A percentile compares a stretch with the other conserved stretches of the same genome.
Conservation (phyloP, 495 filamentous ascomycete species). For the Penicillium lividum region DNA sequence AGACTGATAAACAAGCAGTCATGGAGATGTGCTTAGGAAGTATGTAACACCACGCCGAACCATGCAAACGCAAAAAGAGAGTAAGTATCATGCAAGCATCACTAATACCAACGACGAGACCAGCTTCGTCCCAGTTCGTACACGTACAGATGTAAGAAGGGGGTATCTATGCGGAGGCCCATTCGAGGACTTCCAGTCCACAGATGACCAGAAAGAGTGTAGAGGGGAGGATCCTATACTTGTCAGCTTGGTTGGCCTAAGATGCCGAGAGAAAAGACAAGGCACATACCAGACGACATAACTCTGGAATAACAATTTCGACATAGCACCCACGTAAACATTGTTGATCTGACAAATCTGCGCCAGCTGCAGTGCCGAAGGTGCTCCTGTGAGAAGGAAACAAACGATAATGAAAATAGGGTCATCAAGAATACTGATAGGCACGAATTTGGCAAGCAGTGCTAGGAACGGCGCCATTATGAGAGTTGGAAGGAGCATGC, state of each 20-base stretch:
- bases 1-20: neutral
- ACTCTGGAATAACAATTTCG: slow-evolving; percentile 90
- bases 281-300: slow-evolving; percentile 86
- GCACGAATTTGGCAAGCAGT: slow-evolving; percentile 86
- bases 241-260: slow-evolving; percentile 25
- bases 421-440: slow-evolving; percentile 92
- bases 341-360: slow-evolving; percentile 99
- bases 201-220: slow-evolving; percentile 88
- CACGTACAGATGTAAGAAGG: slow-evolving; percentile 5
- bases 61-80: neutral
- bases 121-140: neutral
- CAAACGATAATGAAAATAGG: slow-evolving; percentile 98
- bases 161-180: slow-evolving; percentile 55
- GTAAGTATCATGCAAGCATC: slow-evolving; percentile 2
- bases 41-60: neutral
- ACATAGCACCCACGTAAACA: slow-evolving; percentile 93
- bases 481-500: slow-evolving; percentile 89
- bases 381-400: slow-evolving; percentile 92
- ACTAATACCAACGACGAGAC: neutral
- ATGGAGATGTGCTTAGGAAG: neutral
- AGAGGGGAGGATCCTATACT: slow-evolving; percentile 81
- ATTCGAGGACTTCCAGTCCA: slow-evolving; percentile 90
- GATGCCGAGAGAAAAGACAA: neutral
- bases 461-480: slow-evolving; percentile 94
- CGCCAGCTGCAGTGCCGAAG: slow-evolving; percentile 90